Base-by-base conservation (phyloP, 495 filamentous ascomycete genomes). In the Mycothermus thermophilus region DNA sequence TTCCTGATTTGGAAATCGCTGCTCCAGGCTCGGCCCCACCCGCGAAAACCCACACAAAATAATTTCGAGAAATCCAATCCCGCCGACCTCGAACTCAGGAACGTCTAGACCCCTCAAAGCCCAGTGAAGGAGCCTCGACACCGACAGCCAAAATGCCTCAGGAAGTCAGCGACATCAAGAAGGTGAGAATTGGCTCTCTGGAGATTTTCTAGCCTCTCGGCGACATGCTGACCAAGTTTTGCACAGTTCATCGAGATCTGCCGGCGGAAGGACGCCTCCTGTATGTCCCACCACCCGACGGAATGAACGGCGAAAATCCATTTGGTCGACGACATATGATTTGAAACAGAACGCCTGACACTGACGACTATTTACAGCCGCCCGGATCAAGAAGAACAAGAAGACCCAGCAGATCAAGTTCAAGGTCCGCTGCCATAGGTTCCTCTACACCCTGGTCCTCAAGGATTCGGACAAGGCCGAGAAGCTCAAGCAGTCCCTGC, bases 401-500 rank as follows among this genome's bases (percentile, higher is more conserved):
- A 75, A 77, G 58, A 64, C 71, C 45, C 71, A 78, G 61, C 79
- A 87, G 71, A 86, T 84, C 76, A 99, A 99, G 77, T 96, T 99
- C 83, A 99, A 99, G 81, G 92, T 99, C 75, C 83, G 90, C 60
- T 96, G 90, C 74, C 67, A 80, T 53, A 73, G 80, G 50, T 79
- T 84, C 71, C 69, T 96, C 49, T 99, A 99, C 79, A 93, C 92
- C 48, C 78, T 96, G 43, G 80, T 90, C 58, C 78, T 99, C 52
- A 93, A 93, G 74, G 83, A 97, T 67, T 72, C 77, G 53, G 90
- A 95, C 51, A 96, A 95, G 82, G 90, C 88, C 60, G 90, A 96
- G 71, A 99, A 99, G 81, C 78, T 99, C 45, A 96, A 95, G 83
- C 88, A 96, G 77, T 83, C 76, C 64, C 71, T 99, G 38, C 92